phyloP scores from a whole-genome alignment of 208 protist species.

The Entamoeba dispar region DNA sequence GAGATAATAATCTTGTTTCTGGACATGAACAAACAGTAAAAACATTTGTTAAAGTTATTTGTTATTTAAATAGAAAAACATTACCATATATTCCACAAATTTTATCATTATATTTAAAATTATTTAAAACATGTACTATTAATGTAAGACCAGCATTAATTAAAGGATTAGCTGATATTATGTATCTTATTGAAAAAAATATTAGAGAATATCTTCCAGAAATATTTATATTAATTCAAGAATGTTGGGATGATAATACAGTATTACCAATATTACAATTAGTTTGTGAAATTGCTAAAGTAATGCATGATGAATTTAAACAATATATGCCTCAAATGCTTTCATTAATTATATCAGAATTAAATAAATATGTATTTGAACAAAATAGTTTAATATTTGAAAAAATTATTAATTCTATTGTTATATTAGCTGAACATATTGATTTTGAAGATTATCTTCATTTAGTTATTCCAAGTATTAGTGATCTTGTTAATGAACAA shows the following conservation, averaged over 20 bases:
- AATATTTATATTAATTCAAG: not conserved
- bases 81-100: not conserved
- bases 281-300: not conserved
- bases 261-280: not conserved
- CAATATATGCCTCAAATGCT: not conserved
- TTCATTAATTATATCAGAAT: not conserved
- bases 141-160: not conserved
- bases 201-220: not conserved
- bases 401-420: not conserved
- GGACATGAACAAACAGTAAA: not conserved
- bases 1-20: not conserved
- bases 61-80: not conserved
- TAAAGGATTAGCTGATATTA: not conserved
- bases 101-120: not conserved
- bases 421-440: not conserved
- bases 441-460: not conserved
- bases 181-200: not conserved
- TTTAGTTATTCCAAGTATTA: not conserved
- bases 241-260: not conserved
- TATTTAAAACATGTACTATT: not conserved
- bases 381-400: not conserved
- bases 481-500: not conserved
- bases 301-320: not conserved
- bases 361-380: not conserved
- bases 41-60: not conserved